These are phyloP conservation scores for Candida saitoana DNA, from an alignment of 805 yeast species.

Conservation along the genomic window DNA sequence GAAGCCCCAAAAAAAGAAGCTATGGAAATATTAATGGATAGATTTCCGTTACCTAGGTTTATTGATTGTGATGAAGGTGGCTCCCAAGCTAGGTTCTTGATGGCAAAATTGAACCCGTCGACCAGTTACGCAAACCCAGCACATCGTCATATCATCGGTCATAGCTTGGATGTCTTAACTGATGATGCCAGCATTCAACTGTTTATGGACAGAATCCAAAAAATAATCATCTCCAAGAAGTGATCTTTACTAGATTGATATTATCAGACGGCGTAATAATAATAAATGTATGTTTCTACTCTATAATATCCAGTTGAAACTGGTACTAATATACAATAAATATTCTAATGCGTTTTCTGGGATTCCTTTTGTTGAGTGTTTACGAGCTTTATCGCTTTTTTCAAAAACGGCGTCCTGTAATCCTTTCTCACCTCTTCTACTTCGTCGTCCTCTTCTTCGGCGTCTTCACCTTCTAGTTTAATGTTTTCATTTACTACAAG, in stretches of 20 bases:
- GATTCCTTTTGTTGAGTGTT: background rate
- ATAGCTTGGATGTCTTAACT: slow-evolving; percentile 41
- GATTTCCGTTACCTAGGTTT: slow-evolving; percentile 70
- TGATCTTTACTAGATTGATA: too few species aligned
- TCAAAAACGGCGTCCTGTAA: slow-evolving; percentile 16
- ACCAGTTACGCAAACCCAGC: slow-evolving; percentile 45
- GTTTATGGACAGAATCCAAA: slow-evolving; percentile 52
- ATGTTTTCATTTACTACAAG: slow-evolving; percentile 25
- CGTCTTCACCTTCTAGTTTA: slow-evolving; percentile 20
- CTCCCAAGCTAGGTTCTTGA: slow-evolving; percentile 67
- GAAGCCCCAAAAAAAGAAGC: slow-evolving; percentile 64
- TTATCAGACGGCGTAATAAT: too few species aligned
- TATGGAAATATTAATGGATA: slow-evolving; percentile 56
- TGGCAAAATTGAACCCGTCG: slow-evolving; percentile 67
- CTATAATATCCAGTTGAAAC: background rate
- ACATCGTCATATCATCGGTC: slow-evolving; percentile 22
- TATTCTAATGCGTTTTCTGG: background rate
- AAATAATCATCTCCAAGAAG: slow-evolving; percentile 23
- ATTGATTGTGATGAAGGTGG: slow-evolving; percentile 75
- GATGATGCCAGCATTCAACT: slow-evolving; percentile 58
- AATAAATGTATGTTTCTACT: background rate
- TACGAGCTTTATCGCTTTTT: slow-evolving; percentile 14
- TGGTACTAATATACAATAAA: background rate
- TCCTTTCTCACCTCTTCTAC: slow-evolving; percentile 13
- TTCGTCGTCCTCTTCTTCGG: slow-evolving; percentile 15